Evolutionary conservation across 495 filamentous ascomycete species (phyloP).

Genomic region (Penicillium paradoxum): DNA sequence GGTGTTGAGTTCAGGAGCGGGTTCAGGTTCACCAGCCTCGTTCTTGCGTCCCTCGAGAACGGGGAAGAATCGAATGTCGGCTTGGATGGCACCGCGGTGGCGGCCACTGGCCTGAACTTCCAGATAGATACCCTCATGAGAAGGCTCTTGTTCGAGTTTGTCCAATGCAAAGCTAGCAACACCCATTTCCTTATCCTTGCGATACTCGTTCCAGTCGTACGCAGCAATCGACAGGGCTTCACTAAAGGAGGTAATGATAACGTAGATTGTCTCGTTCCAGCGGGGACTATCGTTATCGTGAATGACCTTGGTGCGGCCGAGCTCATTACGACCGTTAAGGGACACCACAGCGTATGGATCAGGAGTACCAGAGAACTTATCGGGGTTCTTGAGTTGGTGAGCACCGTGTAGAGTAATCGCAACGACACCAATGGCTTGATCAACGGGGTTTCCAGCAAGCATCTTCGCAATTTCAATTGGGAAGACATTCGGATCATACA

Average conservation of each 20-base stretch:
- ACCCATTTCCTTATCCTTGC: slow-evolving; percentile 95
- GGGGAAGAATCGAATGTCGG: slow-evolving; percentile 92
- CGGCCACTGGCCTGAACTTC: slow-evolving; percentile 84
- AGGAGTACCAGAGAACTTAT: slow-evolving; percentile 87
- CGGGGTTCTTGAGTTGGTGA: slow-evolving; percentile 86
- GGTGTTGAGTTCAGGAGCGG: slow-evolving; percentile 81
- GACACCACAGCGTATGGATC: slow-evolving; percentile 91
- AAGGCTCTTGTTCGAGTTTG: slow-evolving; percentile 64
- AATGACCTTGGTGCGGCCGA: slow-evolving; percentile 85
- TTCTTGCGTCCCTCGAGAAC: slow-evolving; percentile 68
- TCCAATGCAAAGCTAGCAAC: slow-evolving; percentile 79
- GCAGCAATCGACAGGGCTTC: slow-evolving; percentile 78
- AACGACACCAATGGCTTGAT: slow-evolving; percentile 92
- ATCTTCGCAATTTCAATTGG: slow-evolving; percentile 98
- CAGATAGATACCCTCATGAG: slow-evolving; percentile 77
- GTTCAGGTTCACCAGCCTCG: slow-evolving; percentile 70
- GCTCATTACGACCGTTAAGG: slow-evolving; percentile 70
- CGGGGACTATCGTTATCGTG: slow-evolving; percentile 79
- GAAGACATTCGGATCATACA: slow-evolving; percentile 96
- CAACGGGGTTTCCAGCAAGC: slow-evolving; percentile 89
- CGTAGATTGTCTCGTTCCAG: slow-evolving; percentile 95
- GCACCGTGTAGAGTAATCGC: slow-evolving; percentile 89
- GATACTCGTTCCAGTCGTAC: slow-evolving; percentile 90
- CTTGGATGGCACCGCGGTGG: slow-evolving; percentile 68
- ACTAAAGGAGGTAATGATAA: slow-evolving; percentile 84